Percentiles rank a stretch among this genome's conserved stretches.
phyloP scores from a whole-genome alignment of 2,329 filamentous ascomycete species.

The Colletotrichum navitas region DNA sequence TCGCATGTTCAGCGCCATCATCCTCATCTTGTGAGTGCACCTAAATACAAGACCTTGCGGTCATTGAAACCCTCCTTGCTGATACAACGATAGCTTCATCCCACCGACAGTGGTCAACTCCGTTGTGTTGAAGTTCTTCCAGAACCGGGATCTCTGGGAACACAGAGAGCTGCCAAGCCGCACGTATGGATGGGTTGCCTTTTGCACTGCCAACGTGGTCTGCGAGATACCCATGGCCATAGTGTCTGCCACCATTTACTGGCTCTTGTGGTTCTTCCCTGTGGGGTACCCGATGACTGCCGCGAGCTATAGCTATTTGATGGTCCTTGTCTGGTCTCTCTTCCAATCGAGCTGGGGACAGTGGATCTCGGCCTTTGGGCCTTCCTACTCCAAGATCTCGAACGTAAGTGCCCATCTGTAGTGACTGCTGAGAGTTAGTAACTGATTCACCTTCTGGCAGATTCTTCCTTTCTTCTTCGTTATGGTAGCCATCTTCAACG shows the following conservation, averaged over 20 bases:
- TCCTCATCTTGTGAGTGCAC: conserved; percentile 61
- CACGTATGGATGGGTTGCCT: conserved; percentile 84
- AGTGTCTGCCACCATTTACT: conserved; percentile 75
- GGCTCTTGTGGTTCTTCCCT: conserved; percentile 81
- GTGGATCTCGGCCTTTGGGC: conserved; percentile 87
- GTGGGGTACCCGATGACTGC: conserved; percentile 76
- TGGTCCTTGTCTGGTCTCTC: conserved; percentile 82
- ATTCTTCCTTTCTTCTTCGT: conserved; percentile 85
- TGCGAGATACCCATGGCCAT: conserved; percentile 80
- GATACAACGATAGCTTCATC: conserved; percentile 58
- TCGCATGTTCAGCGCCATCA: conserved; percentile 79
- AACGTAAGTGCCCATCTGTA: conserved; percentile 60
- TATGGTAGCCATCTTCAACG: conserved; percentile 82
- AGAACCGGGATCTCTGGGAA: conserved; percentile 79
- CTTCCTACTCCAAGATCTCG: conserved; percentile 81
- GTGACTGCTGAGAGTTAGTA: accelerated
- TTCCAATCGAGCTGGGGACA: conserved; percentile 84
- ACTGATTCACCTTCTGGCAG: conserved; percentile 44
- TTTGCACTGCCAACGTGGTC: conserved; percentile 79
- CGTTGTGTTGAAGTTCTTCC: conserved; percentile 82
- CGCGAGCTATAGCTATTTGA: conserved; percentile 82
- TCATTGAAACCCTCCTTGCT: neutral
- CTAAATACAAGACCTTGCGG: neutral
- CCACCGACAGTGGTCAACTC: conserved; percentile 80
- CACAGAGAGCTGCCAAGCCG: conserved; percentile 78